Percentiles rank a stretch among this genome's conserved stretches.
These are phyloP conservation scores for Ceratocystiopsis minuta DNA, from an alignment of 2,329 filamentous ascomycete species.

Conservation along the genomic window DNA sequence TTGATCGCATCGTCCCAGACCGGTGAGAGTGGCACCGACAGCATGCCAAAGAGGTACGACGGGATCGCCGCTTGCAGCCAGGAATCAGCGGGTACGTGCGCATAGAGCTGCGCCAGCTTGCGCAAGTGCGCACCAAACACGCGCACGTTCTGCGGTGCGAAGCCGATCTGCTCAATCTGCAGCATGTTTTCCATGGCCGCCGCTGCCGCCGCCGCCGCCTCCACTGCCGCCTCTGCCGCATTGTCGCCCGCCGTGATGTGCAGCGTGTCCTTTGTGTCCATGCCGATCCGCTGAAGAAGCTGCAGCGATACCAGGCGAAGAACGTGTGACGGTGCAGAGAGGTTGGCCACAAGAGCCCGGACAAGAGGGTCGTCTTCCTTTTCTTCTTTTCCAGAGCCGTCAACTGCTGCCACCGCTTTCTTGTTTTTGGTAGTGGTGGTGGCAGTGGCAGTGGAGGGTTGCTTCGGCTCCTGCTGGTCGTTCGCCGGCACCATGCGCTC, in stretches of 20 bases:
- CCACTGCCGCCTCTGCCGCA: too few relatives aligned
- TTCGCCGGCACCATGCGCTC: constrained; percentile 18
- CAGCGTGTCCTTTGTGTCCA: too few relatives aligned
- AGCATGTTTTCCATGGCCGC: constrained; percentile 47
- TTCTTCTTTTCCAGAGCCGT: constrained; percentile 23
- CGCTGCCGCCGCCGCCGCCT: too few relatives aligned
- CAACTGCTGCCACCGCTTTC: constrained; percentile 21
- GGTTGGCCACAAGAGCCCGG: constrained; percentile 48
- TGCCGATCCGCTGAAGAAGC: constrained; percentile 31
- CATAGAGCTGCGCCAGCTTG: constrained; percentile 47
- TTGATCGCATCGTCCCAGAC: constrained; percentile 73
- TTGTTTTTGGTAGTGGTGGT: too few relatives aligned
- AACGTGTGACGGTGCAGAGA: constrained; percentile 57
- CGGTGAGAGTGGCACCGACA: constrained; percentile 70
- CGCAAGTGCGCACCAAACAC: constrained; percentile 72
- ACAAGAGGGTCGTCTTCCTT: constrained; percentile 43
- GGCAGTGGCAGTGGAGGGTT: constrained; percentile 11
- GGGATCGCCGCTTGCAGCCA: constrained; percentile 60
- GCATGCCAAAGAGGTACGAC: constrained; percentile 70
- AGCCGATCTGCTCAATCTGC: constrained; percentile 59
- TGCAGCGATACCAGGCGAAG: constrained; percentile 57
- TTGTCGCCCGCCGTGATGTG: too few relatives aligned
- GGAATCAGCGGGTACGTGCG: constrained; percentile 35
- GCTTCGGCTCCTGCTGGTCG: constrained; percentile 3
- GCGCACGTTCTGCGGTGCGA: constrained; percentile 60